Evolutionary conservation across 2,329 filamentous ascomycete species (phyloP), one percentile per base, ranked within the genome.

Genomic region (Cladobotryum mycophilum): DNA sequence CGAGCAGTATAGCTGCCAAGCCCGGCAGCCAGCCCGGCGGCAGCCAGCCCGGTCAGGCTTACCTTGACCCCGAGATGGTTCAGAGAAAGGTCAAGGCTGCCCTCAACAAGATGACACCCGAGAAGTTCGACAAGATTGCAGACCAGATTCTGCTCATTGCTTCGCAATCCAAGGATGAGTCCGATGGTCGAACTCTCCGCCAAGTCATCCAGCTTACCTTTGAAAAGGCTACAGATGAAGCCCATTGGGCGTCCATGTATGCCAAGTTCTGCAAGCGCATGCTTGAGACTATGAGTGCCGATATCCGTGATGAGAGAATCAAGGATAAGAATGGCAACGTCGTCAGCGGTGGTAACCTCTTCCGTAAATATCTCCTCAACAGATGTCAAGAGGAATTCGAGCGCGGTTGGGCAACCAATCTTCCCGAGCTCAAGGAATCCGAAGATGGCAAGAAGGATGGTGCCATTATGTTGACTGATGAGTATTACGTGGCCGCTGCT

Each of bases 51-150:
- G 56, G 70, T 40, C 66, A 69, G 35, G 74, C 75, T 46, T 79
- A 88, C 61, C 81, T 97, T 73, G 83, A 95, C 58, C 92, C 93
- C 20, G 89, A 92, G 61, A 83, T 93, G 76, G 93, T 99, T 52
- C 93, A 99, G 75, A 86, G 92, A 61, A 99, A 99, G 84, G 93
- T 99, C 68, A 99, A 99, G 84, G 87, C 90, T 57, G 88, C 88
- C 55, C 77, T 99, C 63, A 99, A 99, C 84, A 99, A 99, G 86
- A 97, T 99, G 93, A 97, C 93, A 0, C 93, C 93, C 0, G 93
- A 99, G 74, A 99, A 97, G 67, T 99, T 99, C 63, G 91, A 96
- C 67, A 90, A 86, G 74, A 96, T 99, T 60, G 83, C 93, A 6
- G 88, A 91, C 55, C 90, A 96, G 69, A 96, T 99, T 55, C 80